Evolutionary conservation across 2,329 filamentous ascomycete genomes (phyloP).

Genomic region (Pseudogymnoascus sp.): DNA sequence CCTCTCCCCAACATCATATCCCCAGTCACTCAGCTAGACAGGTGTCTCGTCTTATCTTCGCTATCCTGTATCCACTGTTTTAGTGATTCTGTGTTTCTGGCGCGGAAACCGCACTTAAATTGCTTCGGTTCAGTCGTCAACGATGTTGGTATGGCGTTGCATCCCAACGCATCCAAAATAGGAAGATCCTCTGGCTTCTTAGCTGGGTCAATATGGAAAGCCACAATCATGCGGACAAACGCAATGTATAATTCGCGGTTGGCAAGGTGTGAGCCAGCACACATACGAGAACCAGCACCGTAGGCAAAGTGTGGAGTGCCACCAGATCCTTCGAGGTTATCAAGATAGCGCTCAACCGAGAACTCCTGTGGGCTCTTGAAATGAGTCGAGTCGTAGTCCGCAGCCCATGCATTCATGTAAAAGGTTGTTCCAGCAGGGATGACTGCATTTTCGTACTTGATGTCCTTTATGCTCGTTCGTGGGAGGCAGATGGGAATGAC

Average conservation of each 20-base stretch:
- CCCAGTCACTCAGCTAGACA: constrained; percentile 1
- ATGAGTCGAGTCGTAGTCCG: constrained; percentile 61
- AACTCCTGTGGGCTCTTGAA: constrained; percentile 58
- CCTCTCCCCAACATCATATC: not conserved
- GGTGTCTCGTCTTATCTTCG: constrained; percentile 18
- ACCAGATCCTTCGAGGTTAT: constrained; percentile 35
- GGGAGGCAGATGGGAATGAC: constrained; percentile 75
- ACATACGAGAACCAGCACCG: constrained; percentile 56
- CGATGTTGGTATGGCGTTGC: constrained; percentile 47
- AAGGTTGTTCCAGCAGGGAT: constrained; percentile 73
- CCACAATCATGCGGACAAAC: constrained; percentile 49
- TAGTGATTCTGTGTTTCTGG: constrained; percentile 38
- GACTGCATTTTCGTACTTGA: constrained; percentile 55
- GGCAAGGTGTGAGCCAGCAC: constrained; percentile 53
- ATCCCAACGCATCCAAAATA: constrained; percentile 48
- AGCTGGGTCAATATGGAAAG: constrained; percentile 46
- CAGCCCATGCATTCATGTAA: constrained; percentile 74
- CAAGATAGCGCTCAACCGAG: constrained; percentile 62
- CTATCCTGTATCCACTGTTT: constrained; percentile 44
- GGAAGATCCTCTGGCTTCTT: constrained; percentile 40
- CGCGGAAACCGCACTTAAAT: constrained; percentile 49
- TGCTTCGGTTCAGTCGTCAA: constrained; percentile 54
- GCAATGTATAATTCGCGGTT: constrained; percentile 56
- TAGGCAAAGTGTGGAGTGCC: constrained; percentile 56
- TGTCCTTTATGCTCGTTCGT: constrained; percentile 62